Evolutionary conservation across 345 rosid genomes (phyloP).

Genomic region (Erucastrum elatum): DNA sequence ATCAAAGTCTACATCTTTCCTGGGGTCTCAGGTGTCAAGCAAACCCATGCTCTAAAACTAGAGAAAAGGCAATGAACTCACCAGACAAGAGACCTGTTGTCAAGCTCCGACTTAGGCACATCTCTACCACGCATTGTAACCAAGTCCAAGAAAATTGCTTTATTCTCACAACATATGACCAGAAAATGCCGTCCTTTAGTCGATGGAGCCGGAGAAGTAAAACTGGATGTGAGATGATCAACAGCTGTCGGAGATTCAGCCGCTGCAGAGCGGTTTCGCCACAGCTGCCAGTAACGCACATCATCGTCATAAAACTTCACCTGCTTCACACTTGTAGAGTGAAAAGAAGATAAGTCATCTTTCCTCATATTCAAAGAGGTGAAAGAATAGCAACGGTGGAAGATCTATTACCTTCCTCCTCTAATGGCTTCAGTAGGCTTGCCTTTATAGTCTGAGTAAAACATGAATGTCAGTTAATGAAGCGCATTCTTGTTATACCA

Average conservation of each 20-base stretch:
- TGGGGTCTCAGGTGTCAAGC: not conserved
- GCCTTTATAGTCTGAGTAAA: constrained; percentile 60
- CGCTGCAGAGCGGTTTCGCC: constrained; percentile 90
- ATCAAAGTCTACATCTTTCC: not conserved
- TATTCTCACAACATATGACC: constrained; percentile 94
- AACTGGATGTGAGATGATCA: constrained; percentile 75
- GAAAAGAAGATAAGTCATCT: constrained; percentile 16
- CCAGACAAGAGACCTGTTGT: constrained; percentile 93
- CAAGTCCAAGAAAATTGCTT: constrained; percentile 93
- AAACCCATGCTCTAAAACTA: constrained; percentile 3
- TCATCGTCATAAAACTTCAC: constrained; percentile 94
- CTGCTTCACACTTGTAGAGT: constrained; percentile 83
- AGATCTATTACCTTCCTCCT: constrained; percentile 76
- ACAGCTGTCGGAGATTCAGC: constrained; percentile 94
- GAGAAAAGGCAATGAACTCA: constrained; percentile 36
- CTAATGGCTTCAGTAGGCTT: constrained; percentile 93
- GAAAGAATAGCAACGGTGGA: not conserved
- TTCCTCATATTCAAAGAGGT: not conserved
- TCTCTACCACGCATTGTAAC: constrained; percentile 99
- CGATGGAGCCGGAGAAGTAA: constrained; percentile 81
- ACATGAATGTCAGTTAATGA: constrained; percentile 3
- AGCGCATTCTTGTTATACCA: not conserved
- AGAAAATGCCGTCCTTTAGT: constrained; percentile 95
- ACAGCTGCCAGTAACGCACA: constrained; percentile 93
- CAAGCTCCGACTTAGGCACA: constrained; percentile 96